Conservation (phyloP, 2,329 filamentous ascomycete species). For the Xylariales sp. region DNA sequence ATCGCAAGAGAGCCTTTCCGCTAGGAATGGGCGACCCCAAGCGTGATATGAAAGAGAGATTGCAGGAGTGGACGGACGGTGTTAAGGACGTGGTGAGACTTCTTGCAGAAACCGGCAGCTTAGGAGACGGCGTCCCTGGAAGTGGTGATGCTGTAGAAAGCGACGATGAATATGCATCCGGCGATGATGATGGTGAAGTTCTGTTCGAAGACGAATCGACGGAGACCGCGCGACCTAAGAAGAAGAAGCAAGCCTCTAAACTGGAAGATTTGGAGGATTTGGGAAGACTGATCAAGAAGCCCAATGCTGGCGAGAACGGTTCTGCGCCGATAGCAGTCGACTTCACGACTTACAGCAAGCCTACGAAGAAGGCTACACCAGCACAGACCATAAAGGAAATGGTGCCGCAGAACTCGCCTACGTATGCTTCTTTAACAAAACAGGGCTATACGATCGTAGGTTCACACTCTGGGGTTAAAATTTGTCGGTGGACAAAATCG, state of each 20-base stretch:
- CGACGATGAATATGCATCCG: constrained; percentile 67
- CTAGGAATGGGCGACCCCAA: constrained; percentile 86
- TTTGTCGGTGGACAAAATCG: constrained; percentile 98
- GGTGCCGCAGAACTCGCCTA: constrained; percentile 88
- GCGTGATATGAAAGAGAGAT: constrained; percentile 58
- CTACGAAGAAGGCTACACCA: constrained; percentile 40
- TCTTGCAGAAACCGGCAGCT: constrained; percentile 54
- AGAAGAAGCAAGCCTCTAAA: constrained; percentile 37
- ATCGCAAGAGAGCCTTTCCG: constrained; percentile 80
- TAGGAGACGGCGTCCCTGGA: constrained; percentile 65
- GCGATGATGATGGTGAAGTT: constrained; percentile 54
- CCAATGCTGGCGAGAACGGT: constrained; percentile 29
- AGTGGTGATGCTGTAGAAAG: constrained; percentile 84
- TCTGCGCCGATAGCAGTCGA: constrained; percentile 68
- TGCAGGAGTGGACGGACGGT: constrained; percentile 76
- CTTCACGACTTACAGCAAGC: constrained; percentile 70
- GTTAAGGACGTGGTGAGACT: constrained; percentile 65
- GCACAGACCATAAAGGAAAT: constrained; percentile 70
- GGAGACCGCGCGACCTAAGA: constrained; percentile 29
- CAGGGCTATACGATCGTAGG: constrained; percentile 96
- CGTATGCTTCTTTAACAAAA: constrained; percentile 84
- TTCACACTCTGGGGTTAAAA: constrained; percentile 93
- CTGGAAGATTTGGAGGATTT: constrained; percentile 85
- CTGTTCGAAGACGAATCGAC: constrained; percentile 43
- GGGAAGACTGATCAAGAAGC: constrained; percentile 56